A percentile compares a stretch with the other conserved stretches of the same genome.
phyloP scores from a whole-genome alignment of 164 flowering plant species.

The Umbilicus rupestris region DNA sequence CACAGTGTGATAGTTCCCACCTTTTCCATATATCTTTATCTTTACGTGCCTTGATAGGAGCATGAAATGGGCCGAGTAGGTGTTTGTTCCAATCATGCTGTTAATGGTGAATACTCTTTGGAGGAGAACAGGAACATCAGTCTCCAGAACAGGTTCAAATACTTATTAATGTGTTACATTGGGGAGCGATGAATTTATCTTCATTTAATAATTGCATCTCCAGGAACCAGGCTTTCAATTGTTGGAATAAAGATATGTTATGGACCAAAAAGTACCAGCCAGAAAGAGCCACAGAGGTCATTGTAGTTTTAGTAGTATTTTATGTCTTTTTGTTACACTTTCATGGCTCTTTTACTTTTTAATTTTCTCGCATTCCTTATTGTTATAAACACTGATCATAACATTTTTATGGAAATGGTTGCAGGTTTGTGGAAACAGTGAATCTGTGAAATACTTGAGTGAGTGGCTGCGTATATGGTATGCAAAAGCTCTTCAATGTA shows the following conservation, averaged over 20 bases:
- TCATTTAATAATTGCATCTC: neutral
- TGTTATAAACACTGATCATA: neutral
- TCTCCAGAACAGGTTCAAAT: slow-evolving; percentile 13
- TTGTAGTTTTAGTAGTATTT: neutral
- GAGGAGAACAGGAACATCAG: slow-evolving; percentile 10
- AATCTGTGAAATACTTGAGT: slow-evolving; percentile 54
- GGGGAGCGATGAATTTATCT: neutral
- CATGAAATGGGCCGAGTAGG: slow-evolving; percentile 13
- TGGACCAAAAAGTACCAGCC: slow-evolving; percentile 90
- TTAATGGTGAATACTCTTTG: slow-evolving; percentile 10
- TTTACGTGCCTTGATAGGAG: slow-evolving; percentile 21
- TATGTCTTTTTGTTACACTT: neutral
- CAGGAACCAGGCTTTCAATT: neutral
- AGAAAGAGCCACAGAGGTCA: slow-evolving; percentile 57
- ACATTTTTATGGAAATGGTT: slow-evolving; percentile 9
- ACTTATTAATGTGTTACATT: neutral
- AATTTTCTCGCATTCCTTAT: neutral
- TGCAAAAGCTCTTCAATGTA: slow-evolving; percentile 31
- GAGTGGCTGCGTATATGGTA: slow-evolving; percentile 82
- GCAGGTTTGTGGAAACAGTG: slow-evolving; percentile 88
- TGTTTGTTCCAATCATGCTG: slow-evolving; percentile 15
- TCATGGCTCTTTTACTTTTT: neutral
- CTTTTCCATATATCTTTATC: neutral
- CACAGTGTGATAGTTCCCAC: neutral
- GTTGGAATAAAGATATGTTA: slow-evolving; percentile 21